phyloP scores from a whole-genome alignment of 129 eudicot species.

The Ambrosia artemisiifolia region DNA sequence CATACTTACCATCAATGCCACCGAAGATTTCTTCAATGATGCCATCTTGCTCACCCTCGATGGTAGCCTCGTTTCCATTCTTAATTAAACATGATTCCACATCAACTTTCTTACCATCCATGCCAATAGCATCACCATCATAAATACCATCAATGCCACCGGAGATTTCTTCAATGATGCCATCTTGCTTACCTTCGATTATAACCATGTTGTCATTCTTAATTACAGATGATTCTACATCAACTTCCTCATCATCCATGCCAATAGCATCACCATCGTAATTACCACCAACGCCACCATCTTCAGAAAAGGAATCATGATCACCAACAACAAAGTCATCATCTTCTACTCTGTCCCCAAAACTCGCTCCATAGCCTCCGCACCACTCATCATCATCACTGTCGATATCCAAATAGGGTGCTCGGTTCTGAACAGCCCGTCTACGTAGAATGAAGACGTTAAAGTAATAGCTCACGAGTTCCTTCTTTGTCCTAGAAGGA shows the following conservation, averaged over 20 bases:
- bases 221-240: slow-evolving; percentile 7
- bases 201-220: slow-evolving; percentile 16
- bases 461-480: slow-evolving; percentile 61
- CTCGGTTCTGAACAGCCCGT: slow-evolving; percentile 58
- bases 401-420: slow-evolving; percentile 39
- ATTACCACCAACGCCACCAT: background rate
- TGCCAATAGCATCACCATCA: slow-evolving; percentile 13
- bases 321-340: slow-evolving; percentile 36
- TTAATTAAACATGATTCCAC: slow-evolving; percentile 7
- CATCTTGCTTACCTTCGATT: background rate
- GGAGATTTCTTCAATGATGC: slow-evolving; percentile 38
- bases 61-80: slow-evolving; percentile 12
- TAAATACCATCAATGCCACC: slow-evolving; percentile 22
- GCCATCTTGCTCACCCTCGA: background rate
- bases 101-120: slow-evolving; percentile 21
- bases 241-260: slow-evolving; percentile 1
- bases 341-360: slow-evolving; percentile 27
- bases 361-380: slow-evolving; percentile 20
- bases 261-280: slow-evolving; percentile 11
- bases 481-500: slow-evolving; percentile 45
- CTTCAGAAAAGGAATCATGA: slow-evolving; percentile 19
- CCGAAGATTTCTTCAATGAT: slow-evolving; percentile 45
- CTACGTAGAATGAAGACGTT: slow-evolving; percentile 60
- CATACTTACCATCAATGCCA: slow-evolving; percentile 8
- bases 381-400: slow-evolving; percentile 75